Evolutionary conservation across 2,329 filamentous ascomycete genomes (phyloP).

Genomic region (Xylaria sp.): DNA sequence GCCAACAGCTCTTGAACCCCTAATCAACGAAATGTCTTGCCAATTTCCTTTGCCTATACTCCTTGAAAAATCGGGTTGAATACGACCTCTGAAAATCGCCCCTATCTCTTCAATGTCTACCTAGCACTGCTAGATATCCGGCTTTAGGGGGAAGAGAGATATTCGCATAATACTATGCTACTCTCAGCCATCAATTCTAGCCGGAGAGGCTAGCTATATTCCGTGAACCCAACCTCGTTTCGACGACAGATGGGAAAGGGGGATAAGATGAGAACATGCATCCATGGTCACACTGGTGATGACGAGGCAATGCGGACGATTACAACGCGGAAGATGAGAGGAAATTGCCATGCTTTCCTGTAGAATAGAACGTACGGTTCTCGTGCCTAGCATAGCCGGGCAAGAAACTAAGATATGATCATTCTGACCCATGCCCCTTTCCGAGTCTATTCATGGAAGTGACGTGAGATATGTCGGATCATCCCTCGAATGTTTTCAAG

Average conservation of each 20-base stretch:
- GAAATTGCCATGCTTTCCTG: not conserved
- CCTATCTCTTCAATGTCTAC: not conserved
- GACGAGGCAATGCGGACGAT: not conserved
- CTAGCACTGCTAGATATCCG: not conserved
- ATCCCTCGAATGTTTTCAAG: not conserved
- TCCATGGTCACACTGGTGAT: not conserved
- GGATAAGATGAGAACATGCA: not conserved
- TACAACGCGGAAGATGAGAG: not conserved
- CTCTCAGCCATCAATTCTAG: not conserved
- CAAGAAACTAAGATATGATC: not conserved
- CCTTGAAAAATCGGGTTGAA: not conserved
- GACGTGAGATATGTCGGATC: not conserved
- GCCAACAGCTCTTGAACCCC: not conserved
- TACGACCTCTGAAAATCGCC: not conserved
- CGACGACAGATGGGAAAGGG: not conserved
- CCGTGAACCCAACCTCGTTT: not conserved
- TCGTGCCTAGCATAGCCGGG: not conserved
- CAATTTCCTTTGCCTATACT: not conserved
- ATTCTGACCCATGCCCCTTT: not conserved
- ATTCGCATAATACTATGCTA: not conserved
- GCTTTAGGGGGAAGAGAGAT: not conserved
- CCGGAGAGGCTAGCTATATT: not conserved
- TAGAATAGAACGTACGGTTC: not conserved
- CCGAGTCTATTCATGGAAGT: not conserved
- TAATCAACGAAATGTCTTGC: not conserved